Conservation (phyloP, 148 eudicot genomes). For the Arctostaphylos glauca region DNA sequence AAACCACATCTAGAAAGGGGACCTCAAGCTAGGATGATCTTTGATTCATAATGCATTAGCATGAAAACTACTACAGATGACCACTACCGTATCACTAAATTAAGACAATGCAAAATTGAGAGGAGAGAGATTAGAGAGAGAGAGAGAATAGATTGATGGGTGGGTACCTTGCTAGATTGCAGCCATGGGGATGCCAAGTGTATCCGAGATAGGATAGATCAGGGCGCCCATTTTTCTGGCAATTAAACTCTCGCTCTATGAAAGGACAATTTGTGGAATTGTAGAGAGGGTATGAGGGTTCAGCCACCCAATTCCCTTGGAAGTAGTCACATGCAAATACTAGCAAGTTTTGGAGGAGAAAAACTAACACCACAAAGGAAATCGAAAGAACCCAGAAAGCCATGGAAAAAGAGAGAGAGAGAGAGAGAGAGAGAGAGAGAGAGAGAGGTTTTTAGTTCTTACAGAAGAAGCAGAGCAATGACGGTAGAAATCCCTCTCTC, state of each 20-base stretch:
- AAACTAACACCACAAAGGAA: conserved; percentile 10
- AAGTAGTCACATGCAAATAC: conserved; percentile 39
- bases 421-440: no score
- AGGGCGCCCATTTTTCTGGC: conserved; percentile 47
- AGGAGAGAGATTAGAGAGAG: neutral
- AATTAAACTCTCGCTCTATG: conserved; percentile 49
- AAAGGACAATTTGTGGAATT: conserved; percentile 40
- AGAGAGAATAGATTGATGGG: neutral
- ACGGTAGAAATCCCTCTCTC: neutral
- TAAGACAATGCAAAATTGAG: neutral
- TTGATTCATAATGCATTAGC: neutral
- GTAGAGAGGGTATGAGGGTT: conserved; percentile 40
- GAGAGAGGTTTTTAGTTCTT: no score
- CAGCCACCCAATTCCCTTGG: conserved; percentile 53
- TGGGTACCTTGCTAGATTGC: conserved; percentile 49
- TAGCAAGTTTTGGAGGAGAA: neutral
- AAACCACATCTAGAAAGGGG: no score
- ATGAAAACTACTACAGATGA: neutral
- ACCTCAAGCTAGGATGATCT: no score
- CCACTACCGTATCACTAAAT: neutral
- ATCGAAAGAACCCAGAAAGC: conserved; percentile 11
- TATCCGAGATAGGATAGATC: conserved; percentile 45
- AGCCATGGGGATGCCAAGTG: conserved; percentile 49
- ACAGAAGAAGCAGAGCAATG: neutral
- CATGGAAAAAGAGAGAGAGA: neutral